Evolutionary conservation across 129 eudicot genomes (phyloP).

Genomic region (Helichrysum umbraculigerum): DNA sequence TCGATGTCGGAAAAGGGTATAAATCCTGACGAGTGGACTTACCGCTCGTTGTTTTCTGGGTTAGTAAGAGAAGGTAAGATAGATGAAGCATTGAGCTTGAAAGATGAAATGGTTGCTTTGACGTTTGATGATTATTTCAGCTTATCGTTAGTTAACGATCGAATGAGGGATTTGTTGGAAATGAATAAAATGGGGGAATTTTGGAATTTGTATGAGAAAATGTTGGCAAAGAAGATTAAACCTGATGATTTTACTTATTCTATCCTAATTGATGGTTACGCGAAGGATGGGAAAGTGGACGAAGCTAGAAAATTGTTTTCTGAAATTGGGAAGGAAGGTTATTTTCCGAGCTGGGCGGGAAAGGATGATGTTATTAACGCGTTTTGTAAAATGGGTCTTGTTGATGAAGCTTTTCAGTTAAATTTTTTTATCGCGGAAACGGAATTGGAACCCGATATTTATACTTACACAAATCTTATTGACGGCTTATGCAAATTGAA

Average conservation of each 20-base stretch:
- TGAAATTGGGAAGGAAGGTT: no score
- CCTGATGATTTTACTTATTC: slow-evolving; percentile 61
- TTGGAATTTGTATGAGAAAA: slow-evolving; percentile 56
- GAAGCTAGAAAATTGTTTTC: slow-evolving; percentile 47
- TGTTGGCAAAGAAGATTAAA: slow-evolving; percentile 39
- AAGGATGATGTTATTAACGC: slow-evolving; percentile 67
- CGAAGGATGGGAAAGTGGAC: slow-evolving; percentile 51
- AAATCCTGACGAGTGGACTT: slow-evolving; percentile 27
- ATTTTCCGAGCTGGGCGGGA: no score
- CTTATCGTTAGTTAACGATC: slow-evolving; percentile 48
- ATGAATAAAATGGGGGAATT: slow-evolving; percentile 49
- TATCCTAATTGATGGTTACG: slow-evolving; percentile 53
- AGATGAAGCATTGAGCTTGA: slow-evolving; percentile 27
- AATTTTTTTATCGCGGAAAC: slow-evolving; percentile 48
- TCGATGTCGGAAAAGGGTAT: slow-evolving; percentile 38
- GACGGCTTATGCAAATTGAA: not conserved
- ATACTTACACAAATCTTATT: not conserved
- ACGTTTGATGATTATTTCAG: slow-evolving; percentile 33
- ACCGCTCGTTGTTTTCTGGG: slow-evolving; percentile 19
- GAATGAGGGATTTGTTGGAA: slow-evolving; percentile 58
- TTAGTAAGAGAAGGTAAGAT: slow-evolving; percentile 26
- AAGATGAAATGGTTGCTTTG: slow-evolving; percentile 33
- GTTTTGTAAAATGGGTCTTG: slow-evolving; percentile 47
- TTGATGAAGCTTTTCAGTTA: slow-evolving; percentile 63
- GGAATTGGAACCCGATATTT: slow-evolving; percentile 16